These are phyloP conservation scores for Spergularia azorica DNA, from an alignment of 179 eudicot species.

Conservation along the genomic window DNA sequence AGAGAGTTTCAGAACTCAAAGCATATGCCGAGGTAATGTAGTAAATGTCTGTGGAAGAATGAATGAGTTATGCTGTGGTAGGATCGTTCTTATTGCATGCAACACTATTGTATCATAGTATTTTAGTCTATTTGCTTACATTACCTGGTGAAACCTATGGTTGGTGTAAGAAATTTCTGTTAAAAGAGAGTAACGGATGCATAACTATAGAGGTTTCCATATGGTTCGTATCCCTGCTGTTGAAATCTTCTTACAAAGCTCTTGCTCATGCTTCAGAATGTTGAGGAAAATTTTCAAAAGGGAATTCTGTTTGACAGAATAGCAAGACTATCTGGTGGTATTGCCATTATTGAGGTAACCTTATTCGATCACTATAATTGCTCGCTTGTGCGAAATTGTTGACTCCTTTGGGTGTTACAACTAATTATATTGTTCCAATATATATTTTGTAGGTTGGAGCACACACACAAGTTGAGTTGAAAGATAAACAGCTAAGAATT, in stretches of 20 bases:
- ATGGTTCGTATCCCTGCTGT: neutral
- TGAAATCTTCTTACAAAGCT: conserved; percentile 1
- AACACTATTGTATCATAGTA: neutral
- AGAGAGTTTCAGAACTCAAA: conserved; percentile 65
- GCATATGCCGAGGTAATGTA: conserved; percentile 71
- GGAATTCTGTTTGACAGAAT: conserved; percentile 77
- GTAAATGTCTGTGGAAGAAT: neutral
- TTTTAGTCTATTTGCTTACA: neutral
- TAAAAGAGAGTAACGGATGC: no score
- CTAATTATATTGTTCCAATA: neutral
- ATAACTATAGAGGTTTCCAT: no score
- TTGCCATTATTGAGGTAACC: conserved; percentile 89
- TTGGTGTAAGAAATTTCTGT: no score
- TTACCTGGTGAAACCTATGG: neutral
- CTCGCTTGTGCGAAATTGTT: neutral
- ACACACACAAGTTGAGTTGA: conserved; percentile 83
- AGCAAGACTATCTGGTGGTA: conserved; percentile 81
- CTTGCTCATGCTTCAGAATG: conserved; percentile 48
- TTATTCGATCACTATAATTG: neutral
- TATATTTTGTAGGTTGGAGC: conserved; percentile 67
- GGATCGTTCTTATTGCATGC: neutral
- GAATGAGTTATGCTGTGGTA: neutral
- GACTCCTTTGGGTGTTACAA: neutral
- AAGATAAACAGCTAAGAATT: conserved; percentile 80
- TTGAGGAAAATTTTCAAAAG: conserved; percentile 75